Percentiles rank a stretch among this genome's conserved stretches.
phyloP scores from a whole-genome alignment of 441 rosid species.

The Hura crepitans region DNA sequence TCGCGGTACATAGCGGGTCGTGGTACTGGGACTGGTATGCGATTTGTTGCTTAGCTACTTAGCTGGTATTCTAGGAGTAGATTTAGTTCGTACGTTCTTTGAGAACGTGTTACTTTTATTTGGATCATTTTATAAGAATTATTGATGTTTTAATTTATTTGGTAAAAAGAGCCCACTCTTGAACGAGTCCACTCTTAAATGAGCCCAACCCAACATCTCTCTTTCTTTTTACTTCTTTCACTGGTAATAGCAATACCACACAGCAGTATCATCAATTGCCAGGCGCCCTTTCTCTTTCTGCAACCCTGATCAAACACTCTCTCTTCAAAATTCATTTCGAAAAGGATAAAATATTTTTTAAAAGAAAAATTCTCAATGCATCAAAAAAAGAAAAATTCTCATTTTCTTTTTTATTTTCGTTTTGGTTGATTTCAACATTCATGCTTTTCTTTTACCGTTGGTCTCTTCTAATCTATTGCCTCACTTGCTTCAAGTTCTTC shows the following conservation, averaged over 20 bases:
- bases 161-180: no score
- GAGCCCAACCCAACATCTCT: conserved; percentile 26
- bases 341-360: neutral
- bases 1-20: no score
- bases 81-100: no score
- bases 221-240: conserved; percentile 26
- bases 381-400: no score
- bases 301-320: conserved; percentile 18
- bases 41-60: no score
- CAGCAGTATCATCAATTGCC: conserved; percentile 32
- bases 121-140: no score
- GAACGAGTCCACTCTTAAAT: conserved; percentile 22
- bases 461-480: conserved; percentile 42
- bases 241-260: conserved; percentile 43
- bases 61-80: no score
- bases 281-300: conserved; percentile 46
- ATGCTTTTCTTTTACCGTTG: conserved; percentile 29
- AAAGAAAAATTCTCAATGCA: no score
- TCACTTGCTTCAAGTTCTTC: conserved; percentile 66
- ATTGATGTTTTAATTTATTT: no score
- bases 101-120: no score
- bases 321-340: conserved; percentile 19
- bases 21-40: no score
- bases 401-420: neutral
- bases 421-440: neutral